These are phyloP conservation scores for Leccinum solheimii DNA, from an alignment of 1,284 basidiomycete genomes.

Conservation along the genomic window DNA sequence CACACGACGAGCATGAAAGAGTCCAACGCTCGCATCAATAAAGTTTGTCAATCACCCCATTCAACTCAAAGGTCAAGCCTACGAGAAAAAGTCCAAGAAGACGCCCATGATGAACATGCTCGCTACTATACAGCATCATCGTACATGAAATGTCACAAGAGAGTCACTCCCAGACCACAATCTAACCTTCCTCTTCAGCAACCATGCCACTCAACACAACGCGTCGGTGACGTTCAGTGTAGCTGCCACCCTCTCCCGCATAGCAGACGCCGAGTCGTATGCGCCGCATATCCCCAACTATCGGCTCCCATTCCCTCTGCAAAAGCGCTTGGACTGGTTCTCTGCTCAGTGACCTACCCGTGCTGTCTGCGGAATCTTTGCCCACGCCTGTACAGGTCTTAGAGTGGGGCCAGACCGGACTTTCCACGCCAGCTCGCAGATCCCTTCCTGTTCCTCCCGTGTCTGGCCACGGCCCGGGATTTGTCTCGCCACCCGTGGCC, in stretches of 20 bases:
- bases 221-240: conserved; percentile 56
- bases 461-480: conserved; percentile 13
- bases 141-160: conserved; percentile 61
- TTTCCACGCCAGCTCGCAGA: conserved; percentile 20
- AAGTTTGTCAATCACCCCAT: not conserved
- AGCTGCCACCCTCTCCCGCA: conserved; percentile 61
- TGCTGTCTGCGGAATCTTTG: conserved; percentile 2
- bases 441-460: conserved; percentile 8
- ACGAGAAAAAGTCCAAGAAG: conserved; percentile 79
- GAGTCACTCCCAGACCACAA: conserved; percentile 43
- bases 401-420: conserved; percentile 43
- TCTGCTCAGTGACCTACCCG: conserved; percentile 47
- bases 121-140: conserved; percentile 52
- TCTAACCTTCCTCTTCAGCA: conserved; percentile 42
- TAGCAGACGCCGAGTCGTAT: conserved; percentile 76
- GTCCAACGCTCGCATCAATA: conserved; percentile 66
- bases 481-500: conserved; percentile 6
- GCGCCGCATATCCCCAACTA: conserved; percentile 50
- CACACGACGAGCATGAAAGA: conserved; percentile 68
- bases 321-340: conserved; percentile 70
- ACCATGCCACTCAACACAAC: conserved; percentile 69
- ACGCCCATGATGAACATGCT: conserved; percentile 70
- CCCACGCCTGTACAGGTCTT: conserved; percentile 16
- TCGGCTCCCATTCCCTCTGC: conserved; percentile 52
- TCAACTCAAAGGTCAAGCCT: conserved; percentile 51